These are phyloP conservation scores for Adansonia madagascariensis DNA, from an alignment of 441 rosid species.

Conservation along the genomic window DNA sequence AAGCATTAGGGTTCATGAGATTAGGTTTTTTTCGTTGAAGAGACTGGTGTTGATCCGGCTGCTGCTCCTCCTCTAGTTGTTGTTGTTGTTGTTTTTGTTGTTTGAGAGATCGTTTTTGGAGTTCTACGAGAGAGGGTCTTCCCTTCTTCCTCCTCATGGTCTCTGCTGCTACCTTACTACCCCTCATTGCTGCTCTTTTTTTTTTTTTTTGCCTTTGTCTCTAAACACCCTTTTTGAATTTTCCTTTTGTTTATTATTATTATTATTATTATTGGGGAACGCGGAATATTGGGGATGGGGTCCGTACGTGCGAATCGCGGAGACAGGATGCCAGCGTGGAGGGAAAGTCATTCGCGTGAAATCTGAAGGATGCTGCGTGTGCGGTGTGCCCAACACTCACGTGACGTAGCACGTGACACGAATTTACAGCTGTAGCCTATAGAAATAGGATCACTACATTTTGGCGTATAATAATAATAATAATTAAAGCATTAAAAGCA, in stretches of 20 bases:
- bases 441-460: too few species aligned
- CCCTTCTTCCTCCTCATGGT: constrained; percentile 85
- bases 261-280: too few species aligned
- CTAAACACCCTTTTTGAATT: constrained; percentile 35
- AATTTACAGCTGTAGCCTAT: too few species aligned
- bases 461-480: too few species aligned
- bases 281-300: background rate
- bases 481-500: too few species aligned
- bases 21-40: constrained; percentile 36
- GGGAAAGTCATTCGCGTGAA: constrained; percentile 3
- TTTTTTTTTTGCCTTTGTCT: constrained; percentile 13
- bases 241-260: background rate
- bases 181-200: constrained; percentile 56
- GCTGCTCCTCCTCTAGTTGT: constrained; percentile 38
- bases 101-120: constrained; percentile 84
- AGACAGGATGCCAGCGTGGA: background rate
- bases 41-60: background rate
- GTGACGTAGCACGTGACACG: background rate
- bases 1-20: constrained; percentile 57
- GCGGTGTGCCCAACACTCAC: background rate
- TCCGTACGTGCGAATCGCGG: background rate
- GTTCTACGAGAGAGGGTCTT: constrained; percentile 81
- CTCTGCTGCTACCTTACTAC: constrained; percentile 38
- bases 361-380: background rate
- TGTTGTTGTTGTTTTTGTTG: constrained; percentile 47